Conservation (phyloP, 2,329 filamentous ascomycete species). For the Fusarium succisae region DNA sequence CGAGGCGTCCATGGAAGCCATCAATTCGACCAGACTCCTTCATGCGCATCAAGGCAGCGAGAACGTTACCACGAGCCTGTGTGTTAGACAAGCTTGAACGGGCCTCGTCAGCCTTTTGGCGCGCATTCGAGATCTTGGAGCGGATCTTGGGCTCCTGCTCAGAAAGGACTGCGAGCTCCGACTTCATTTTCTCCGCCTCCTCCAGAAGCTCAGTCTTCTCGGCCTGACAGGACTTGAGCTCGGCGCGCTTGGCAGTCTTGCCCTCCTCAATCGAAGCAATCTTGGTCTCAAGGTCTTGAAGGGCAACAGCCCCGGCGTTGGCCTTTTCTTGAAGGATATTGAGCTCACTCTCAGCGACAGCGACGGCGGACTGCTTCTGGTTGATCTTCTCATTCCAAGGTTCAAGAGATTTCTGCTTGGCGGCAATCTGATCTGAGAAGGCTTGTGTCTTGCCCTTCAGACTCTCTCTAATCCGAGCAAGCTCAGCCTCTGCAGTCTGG, state of each 20-base stretch:
- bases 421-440: conserved; percentile 90
- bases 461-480: conserved; percentile 82
- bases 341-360: conserved; percentile 93
- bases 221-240: conserved; percentile 79
- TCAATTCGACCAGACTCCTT: conserved; percentile 97
- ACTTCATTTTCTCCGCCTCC: conserved; percentile 76
- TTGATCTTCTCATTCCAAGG: conserved; percentile 98
- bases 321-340: conserved; percentile 90
- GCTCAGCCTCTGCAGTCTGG: conserved; percentile 81
- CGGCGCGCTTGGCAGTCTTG: conserved; percentile 74
- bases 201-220: conserved; percentile 78
- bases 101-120: conserved; percentile 96
- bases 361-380: conserved; percentile 92
- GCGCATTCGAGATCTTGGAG: conserved; percentile 84
- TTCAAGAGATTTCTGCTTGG: conserved; percentile 92
- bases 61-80: conserved; percentile 91
- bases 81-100: conserved; percentile 88
- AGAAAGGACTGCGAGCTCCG: conserved; percentile 76
- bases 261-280: conserved; percentile 76
- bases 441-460: conserved; percentile 96
- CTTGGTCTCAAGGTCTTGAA: conserved; percentile 85
- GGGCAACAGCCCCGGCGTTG: conserved; percentile 83
- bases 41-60: conserved; percentile 91
- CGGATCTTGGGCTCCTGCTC: conserved; percentile 84
- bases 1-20: conserved; percentile 94